Evolutionary conservation across 2,329 filamentous ascomycete species (phyloP), one percentile per base, ranked within the genome.

Genomic region (Zymoseptoria pseudotritici): DNA sequence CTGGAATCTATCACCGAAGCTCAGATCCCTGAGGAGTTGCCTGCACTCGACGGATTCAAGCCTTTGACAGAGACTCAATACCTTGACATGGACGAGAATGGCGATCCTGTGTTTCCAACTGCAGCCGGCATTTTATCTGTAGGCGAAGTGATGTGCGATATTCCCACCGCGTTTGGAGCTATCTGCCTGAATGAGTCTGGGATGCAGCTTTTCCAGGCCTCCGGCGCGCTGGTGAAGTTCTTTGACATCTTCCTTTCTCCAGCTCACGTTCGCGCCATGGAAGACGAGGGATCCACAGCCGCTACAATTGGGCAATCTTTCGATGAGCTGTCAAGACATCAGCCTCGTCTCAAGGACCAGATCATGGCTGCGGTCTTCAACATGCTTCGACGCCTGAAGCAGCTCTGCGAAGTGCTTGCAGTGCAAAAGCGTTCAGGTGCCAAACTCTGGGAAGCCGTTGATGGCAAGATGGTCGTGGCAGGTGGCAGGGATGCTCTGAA

Each of bases 211-310:
- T 95, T 99, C 68, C 86, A 91, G 59, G 83, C 86, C 0, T 97
- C 92, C 0, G 82, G 85, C 60, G 92, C 91, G 1, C 81, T 99
- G 52, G 87, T 92, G 59, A 89, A 86, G 66, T 97, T 92, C 72
- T 88, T 99, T 65, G 90, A 97, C 72, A 91, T 97, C n/a, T 99
- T 99, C 66, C 90, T 97, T 74, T 97, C 91, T 66, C 86, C 91
- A 2, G 83, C 86, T 17, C 95, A 99, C 74, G 86, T 99, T 60
- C 90, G 89, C 67, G 88, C 87, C 64, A 86, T 99, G 81, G 86
- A 90, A 63, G 79, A 80, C 46, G 93, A 82, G 4, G 63, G 64
- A 5, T 85, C 87, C 42, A 80, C 95, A 60, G 83, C 92, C 9
- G 83, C 83, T 29, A 84, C 85, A 49, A 82, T 99, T 55, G 94